These are phyloP conservation scores for Excoecaria agallocha DNA, from an alignment of 345 rosid genomes.

Conservation along the genomic window DNA sequence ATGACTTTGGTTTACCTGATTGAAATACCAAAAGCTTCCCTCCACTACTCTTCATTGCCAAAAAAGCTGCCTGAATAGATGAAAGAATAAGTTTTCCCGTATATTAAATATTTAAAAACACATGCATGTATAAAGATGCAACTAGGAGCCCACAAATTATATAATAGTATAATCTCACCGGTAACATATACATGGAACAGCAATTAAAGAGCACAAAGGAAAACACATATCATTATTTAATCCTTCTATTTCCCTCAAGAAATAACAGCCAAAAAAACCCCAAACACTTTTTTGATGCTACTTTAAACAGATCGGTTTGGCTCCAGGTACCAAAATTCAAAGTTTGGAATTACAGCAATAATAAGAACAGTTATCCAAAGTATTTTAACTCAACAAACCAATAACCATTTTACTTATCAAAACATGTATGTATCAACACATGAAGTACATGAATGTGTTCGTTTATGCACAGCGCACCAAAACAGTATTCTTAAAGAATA, in stretches of 20 bases:
- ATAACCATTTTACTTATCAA: too few relatives aligned
- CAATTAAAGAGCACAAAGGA: not conserved
- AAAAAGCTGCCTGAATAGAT: slow-evolving; percentile 70
- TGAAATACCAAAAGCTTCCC: slow-evolving; percentile 96
- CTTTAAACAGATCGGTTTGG: slow-evolving; percentile 3
- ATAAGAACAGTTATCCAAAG: too few relatives aligned
- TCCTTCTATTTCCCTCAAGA: slow-evolving; percentile 1
- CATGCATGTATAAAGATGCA: not conserved
- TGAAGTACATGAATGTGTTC: not conserved
- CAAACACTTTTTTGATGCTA: not conserved
- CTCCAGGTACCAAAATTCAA: not conserved
- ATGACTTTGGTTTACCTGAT: slow-evolving; percentile 60
- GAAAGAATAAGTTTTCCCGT: not conserved
- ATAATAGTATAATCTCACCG: not conserved
- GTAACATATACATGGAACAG: not conserved
- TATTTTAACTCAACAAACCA: too few relatives aligned
- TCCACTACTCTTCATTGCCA: slow-evolving; percentile 93
- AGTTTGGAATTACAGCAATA: too few relatives aligned
- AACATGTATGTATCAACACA: not conserved
- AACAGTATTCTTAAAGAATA: not conserved
- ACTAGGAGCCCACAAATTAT: not conserved
- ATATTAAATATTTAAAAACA: not conserved
- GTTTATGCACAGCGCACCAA: not conserved
- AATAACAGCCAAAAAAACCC: not conserved
- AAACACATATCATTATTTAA: too few relatives aligned